phyloP scores from a whole-genome alignment of 176 grass and related monocot genomes.

The Pontederia paniculata region DNA sequence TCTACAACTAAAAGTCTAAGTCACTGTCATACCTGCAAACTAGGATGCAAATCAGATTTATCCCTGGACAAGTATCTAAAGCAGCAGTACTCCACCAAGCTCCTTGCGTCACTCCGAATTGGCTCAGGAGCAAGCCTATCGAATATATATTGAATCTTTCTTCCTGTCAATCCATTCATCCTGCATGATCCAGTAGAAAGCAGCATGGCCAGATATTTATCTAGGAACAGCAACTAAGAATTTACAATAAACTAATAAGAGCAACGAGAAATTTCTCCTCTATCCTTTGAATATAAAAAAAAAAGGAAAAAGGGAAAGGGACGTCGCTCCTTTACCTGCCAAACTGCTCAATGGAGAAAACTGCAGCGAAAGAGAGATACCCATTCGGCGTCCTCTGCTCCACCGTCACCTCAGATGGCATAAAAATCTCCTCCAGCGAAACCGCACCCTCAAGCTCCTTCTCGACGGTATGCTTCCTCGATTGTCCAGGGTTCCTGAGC shows the following conservation, averaged over 20 bases:
- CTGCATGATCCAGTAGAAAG: constrained; percentile 32
- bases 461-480: not conserved
- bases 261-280: not conserved
- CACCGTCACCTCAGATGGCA: constrained; percentile 59
- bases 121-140: constrained; percentile 52
- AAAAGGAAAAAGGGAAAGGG: too few relatives aligned
- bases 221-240: not conserved
- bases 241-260: not conserved
- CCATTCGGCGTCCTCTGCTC: constrained; percentile 38
- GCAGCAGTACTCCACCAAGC: constrained; percentile 91
- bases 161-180: constrained; percentile 74
- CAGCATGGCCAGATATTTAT: constrained; percentile 6
- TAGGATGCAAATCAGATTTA: constrained; percentile 74
- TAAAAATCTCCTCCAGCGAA: constrained; percentile 35
- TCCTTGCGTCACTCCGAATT: constrained; percentile 50
- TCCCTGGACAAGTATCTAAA: constrained; percentile 85
- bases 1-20: not conserved
- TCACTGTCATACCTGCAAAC: constrained; percentile 57
- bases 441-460: not conserved
- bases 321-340: constrained; percentile 30
- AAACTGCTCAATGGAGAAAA: constrained; percentile 82
- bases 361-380: constrained; percentile 55
- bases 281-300: too few relatives aligned
- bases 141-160: constrained; percentile 73
- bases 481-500: constrained; percentile 6